A percentile compares a stretch with the other conserved stretches of the same genome.
phyloP scores from a whole-genome alignment of 2,329 filamentous ascomycete species.

The Penicillium sp. region DNA sequence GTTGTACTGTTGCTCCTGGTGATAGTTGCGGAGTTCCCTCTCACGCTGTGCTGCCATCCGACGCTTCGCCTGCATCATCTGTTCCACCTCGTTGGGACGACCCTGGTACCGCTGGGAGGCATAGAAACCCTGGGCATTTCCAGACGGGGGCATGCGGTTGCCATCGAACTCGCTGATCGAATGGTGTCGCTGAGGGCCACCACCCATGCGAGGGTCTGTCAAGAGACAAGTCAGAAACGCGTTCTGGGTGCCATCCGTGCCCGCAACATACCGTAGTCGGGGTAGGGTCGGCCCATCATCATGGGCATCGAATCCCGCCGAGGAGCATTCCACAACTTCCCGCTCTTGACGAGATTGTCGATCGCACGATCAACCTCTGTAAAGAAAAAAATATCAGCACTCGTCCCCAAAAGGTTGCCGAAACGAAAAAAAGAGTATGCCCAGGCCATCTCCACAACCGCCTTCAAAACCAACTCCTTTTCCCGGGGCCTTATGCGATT shows the following conservation, averaged over 20 bases:
- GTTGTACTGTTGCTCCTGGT: constrained; percentile 99
- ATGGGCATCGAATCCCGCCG: constrained; percentile 80
- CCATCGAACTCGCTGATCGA: constrained; percentile 81
- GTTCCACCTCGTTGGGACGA: constrained; percentile 88
- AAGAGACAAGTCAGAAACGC: constrained; percentile 25
- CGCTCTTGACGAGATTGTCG: constrained; percentile 94
- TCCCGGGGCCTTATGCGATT: neutral
- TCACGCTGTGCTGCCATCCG: constrained; percentile 98
- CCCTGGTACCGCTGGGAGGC: constrained; percentile 87
- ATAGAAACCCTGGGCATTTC: constrained; percentile 91
- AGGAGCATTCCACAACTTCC: constrained; percentile 74
- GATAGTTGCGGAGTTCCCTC: constrained; percentile 98
- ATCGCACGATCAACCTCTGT: constrained; percentile 92
- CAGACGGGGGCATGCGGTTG: constrained; percentile 68
- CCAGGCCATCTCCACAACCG: neutral
- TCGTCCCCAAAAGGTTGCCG: neutral
- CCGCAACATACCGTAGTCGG: constrained; percentile 58
- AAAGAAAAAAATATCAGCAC: constrained; percentile 27
- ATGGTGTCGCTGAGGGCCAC: constrained; percentile 70
- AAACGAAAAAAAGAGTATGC: neutral
- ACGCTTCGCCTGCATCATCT: constrained; percentile 98
- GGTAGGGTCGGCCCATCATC: constrained; percentile 58
- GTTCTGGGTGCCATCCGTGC: constrained; percentile 20
- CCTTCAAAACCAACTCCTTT: neutral
- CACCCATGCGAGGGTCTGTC: constrained; percentile 68